Conservation (phyloP, 805 yeast genomes). For the Blastobotrys robertii region DNA sequence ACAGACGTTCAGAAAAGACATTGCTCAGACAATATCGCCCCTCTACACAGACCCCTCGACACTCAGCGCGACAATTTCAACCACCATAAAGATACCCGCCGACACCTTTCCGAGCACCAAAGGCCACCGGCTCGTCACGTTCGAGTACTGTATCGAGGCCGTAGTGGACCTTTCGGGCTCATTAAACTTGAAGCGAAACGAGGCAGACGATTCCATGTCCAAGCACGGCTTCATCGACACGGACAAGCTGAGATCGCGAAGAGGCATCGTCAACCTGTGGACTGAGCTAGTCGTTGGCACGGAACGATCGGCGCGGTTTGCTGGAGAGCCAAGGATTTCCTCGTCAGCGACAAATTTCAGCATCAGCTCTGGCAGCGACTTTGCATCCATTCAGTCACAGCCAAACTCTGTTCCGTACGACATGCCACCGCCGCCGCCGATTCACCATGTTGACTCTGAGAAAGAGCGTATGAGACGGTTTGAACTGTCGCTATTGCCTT, state of each 20-base stretch:
- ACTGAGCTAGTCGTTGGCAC: conserved; percentile 79
- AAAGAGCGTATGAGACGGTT: conserved; percentile 45
- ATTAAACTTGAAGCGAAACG: conserved; percentile 19
- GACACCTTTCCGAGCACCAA: conserved; percentile 80
- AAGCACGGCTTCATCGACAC: conserved; percentile 51
- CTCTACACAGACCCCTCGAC: conserved; percentile 65
- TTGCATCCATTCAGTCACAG: no score
- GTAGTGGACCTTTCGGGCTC: conserved; percentile 70
- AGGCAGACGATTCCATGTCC: conserved; percentile 6
- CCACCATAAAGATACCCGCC: conserved; percentile 64
- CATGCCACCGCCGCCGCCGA: no score
- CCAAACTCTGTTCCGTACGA: no score
- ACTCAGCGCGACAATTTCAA: conserved; percentile 44
- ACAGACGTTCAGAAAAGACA: conserved; percentile 68
- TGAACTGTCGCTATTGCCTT: conserved; percentile 56
- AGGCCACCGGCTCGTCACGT: conserved; percentile 61
- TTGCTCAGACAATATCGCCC: conserved; percentile 69
- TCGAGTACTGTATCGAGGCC: conserved; percentile 79
- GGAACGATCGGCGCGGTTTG: conserved; percentile 2
- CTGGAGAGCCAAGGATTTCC: neutral
- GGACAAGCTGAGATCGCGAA: conserved; percentile 63
- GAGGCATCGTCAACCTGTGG: conserved; percentile 72
- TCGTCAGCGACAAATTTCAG: neutral
- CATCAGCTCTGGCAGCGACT: no score
- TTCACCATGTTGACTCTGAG: conserved; percentile 30